phyloP scores from a whole-genome alignment of 805 yeast species.

The Myxozyma vanderwaltii region DNA sequence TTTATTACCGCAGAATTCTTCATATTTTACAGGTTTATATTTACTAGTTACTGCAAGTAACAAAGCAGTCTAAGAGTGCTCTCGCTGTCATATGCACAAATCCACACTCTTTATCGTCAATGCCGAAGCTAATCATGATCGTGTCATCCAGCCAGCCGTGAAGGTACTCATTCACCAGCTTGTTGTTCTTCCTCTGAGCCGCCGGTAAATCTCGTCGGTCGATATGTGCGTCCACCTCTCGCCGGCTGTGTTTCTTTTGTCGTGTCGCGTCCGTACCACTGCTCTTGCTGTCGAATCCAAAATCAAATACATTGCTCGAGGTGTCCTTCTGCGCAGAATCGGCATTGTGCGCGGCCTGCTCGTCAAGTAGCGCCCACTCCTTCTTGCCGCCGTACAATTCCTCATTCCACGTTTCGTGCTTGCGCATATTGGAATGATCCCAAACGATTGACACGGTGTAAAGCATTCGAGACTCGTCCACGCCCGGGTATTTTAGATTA shows the following conservation, averaged over 20 bases:
- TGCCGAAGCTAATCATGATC: slow-evolving; percentile 22
- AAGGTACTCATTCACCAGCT: slow-evolving; percentile 20
- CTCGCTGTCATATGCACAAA: slow-evolving; percentile 20
- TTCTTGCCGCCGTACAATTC: slow-evolving; percentile 21
- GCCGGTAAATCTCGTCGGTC: neutral
- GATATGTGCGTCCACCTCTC: neutral
- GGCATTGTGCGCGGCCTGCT: slow-evolving; percentile 7
- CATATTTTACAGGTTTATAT: neutral
- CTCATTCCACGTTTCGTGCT: slow-evolving; percentile 21
- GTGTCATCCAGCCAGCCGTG: slow-evolving; percentile 32
- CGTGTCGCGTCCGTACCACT: neutral
- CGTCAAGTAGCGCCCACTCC: slow-evolving; percentile 19
- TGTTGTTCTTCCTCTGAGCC: neutral
- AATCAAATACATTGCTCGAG: neutral
- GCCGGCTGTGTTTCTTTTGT: neutral
- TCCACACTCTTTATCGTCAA: slow-evolving; percentile 18
- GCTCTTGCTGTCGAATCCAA: neutral
- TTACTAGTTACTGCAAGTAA: neutral
- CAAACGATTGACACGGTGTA: slow-evolving; percentile 27
- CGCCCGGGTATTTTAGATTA: slow-evolving; percentile 25
- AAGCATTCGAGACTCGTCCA: slow-evolving; percentile 18
- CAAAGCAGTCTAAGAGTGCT: slow-evolving; percentile 23
- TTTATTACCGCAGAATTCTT: too few relatives aligned
- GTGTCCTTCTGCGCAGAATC: slow-evolving; percentile 1
- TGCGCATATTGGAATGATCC: slow-evolving; percentile 15